These are phyloP conservation scores for Rhynchosporium secalis DNA, from an alignment of 2,329 filamentous ascomycete species.

Conservation along the genomic window DNA sequence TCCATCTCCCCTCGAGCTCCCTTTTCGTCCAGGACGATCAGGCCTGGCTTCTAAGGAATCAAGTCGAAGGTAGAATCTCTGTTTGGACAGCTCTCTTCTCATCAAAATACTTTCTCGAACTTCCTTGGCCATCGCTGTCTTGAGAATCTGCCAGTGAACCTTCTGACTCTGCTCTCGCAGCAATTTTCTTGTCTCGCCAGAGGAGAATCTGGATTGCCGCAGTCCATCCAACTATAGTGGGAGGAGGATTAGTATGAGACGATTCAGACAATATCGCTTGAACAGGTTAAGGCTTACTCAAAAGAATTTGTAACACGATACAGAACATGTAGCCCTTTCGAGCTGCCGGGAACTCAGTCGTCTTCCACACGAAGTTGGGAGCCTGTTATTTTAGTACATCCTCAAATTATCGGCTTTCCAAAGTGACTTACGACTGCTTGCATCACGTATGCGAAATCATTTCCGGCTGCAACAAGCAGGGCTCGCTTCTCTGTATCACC, in stretches of 20 bases:
- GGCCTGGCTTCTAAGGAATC: neutral
- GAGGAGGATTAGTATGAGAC: neutral
- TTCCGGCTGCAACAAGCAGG: conserved; percentile 65
- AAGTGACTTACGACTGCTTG: conserved; percentile 49
- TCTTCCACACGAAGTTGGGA: conserved; percentile 47
- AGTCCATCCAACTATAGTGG: conserved; percentile 34
- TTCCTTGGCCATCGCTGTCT: conserved; percentile 5
- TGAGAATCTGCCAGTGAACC: conserved; percentile 3
- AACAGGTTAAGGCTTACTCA: conserved; percentile 36
- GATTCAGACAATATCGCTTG: neutral
- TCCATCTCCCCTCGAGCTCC: neutral
- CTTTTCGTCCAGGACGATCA: neutral
- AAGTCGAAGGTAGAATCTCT: neutral
- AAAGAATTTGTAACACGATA: conserved; percentile 40
- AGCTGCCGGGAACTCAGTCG: conserved; percentile 43
- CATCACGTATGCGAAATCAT: conserved; percentile 67
- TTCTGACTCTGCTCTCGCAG: neutral
- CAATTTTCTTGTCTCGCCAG: conserved; percentile 33
- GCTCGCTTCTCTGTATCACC: conserved; percentile 65
- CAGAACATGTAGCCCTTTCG: conserved; percentile 43
- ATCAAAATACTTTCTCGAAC: conserved; percentile 8
- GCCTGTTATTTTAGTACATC: conserved; percentile 26
- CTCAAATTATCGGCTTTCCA: neutral
- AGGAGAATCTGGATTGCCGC: conserved; percentile 38
- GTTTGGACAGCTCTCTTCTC: conserved; percentile 23